These are phyloP conservation scores for Candida qinlingensis DNA, from an alignment of 805 yeast species.

Conservation along the genomic window DNA sequence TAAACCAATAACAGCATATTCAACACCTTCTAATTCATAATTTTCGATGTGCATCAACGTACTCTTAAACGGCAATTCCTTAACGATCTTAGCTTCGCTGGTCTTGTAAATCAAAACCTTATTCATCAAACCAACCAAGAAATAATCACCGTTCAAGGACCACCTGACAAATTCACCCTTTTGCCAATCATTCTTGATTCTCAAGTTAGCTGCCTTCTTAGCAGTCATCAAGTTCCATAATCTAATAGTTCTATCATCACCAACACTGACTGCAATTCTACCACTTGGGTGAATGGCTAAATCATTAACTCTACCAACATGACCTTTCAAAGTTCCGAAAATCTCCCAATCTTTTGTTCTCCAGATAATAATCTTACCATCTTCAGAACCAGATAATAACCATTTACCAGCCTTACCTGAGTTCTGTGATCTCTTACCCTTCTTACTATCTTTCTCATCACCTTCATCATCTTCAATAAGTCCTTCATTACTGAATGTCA, in stretches of 20 bases:
- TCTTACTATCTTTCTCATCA: not conserved
- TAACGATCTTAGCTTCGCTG: constrained; percentile 50
- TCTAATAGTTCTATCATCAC: constrained; percentile 76
- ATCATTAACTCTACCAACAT: constrained; percentile 76
- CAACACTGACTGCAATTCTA: constrained; percentile 83
- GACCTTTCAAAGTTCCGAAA: constrained; percentile 85
- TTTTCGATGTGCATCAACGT: constrained; percentile 68
- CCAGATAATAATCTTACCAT: constrained; percentile 88
- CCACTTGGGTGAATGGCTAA: constrained; percentile 87
- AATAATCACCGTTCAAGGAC: constrained; percentile 62
- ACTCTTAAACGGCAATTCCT: constrained; percentile 45
- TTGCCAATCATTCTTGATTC: constrained; percentile 64
- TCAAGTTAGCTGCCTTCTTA: constrained; percentile 82
- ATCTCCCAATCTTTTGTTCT: constrained; percentile 96
- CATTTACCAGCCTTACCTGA: constrained; percentile 59
- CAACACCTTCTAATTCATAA: constrained; percentile 38
- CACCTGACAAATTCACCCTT: constrained; percentile 62
- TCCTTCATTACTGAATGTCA: constrained; percentile 61
- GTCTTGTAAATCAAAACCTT: constrained; percentile 64
- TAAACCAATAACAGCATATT: constrained; percentile 62
- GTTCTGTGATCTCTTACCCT: not conserved
- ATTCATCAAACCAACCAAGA: constrained; percentile 68
- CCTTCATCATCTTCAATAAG: constrained; percentile 19
- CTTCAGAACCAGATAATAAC: constrained; percentile 88
- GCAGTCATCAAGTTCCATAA: constrained; percentile 97